Conservation (phyloP, 345 rosid species). For the Sisymbrium altissimum region DNA sequence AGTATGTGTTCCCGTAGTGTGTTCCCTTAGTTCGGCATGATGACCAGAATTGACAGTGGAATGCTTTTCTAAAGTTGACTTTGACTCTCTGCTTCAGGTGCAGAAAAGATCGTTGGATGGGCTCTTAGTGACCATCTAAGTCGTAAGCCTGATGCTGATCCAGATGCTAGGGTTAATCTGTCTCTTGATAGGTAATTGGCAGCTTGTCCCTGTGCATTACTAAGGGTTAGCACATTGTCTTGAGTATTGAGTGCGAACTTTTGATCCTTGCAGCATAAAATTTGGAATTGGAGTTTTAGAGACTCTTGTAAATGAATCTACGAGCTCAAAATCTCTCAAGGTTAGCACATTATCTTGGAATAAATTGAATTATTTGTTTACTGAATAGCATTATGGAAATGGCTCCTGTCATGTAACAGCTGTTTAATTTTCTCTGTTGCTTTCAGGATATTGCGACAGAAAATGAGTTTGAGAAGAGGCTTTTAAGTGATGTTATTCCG, state of each 20-base stretch:
- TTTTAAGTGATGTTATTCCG: conserved; percentile 76
- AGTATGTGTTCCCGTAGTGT: conserved; percentile 45
- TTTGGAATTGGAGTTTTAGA: conserved; percentile 67
- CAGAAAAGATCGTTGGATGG: conserved; percentile 88
- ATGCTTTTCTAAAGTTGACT: neutral
- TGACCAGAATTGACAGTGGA: neutral
- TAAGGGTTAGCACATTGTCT: neutral
- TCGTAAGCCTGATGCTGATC: conserved; percentile 62
- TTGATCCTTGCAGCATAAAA: conserved; percentile 58
- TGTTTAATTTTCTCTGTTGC: neutral
- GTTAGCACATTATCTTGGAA: conserved; percentile 25
- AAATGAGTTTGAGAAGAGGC: conserved; percentile 82
- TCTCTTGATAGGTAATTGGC: conserved; percentile 66
- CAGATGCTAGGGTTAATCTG: conserved; percentile 58
- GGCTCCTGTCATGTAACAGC: neutral
- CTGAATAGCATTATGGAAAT: neutral
- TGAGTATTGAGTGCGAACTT: conserved; percentile 6
- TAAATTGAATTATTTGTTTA: neutral
- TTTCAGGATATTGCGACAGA: conserved; percentile 82
- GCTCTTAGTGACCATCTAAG: conserved; percentile 76
- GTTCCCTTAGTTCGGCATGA: conserved; percentile 1
- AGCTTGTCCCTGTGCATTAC: conserved; percentile 9
- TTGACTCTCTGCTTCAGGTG: conserved; percentile 46
- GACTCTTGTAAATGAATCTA: conserved; percentile 64
- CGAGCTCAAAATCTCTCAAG: conserved; percentile 84